Base-by-base conservation (phyloP, 306 rosid genomes). In the Pterocarpus macrocarpus region DNA sequence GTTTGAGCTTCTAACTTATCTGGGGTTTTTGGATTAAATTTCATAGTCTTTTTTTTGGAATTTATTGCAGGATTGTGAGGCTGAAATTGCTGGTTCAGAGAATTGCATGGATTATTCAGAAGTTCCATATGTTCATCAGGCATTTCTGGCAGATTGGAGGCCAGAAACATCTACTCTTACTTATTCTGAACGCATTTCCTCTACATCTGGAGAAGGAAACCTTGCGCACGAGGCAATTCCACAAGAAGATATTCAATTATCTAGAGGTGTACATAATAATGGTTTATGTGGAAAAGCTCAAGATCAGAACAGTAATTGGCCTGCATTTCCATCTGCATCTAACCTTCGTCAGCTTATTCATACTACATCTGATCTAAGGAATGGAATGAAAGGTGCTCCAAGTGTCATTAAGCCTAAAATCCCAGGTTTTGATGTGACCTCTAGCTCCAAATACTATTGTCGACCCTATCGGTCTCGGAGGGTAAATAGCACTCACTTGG, bases 131-230 rank as follows among this genome's bases (percentile, higher is more conserved):
- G 96, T 89, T 71, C 94, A 93, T 71, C 95, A 90, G 88, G 95
- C 94, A 71, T 90, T 88, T 86, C 78, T 87, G 88, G 96, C 98
- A 75, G 99, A 91, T 85, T 95, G 98, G 97, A 90, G 92, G 79
- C 94, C 90, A 12, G 87, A 82, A 52, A n/a, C 85, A 73, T 83
- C 88, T 59, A 35, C 78, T 72, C 63, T 33, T 71, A 57, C 36
- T 81, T 78, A 79, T 86, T 64, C 85, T 85, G 94, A 66, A 52
- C 70, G 28, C 71, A 52, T 86, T 67, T 64, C 81, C 66, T 28
- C 83, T 13, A 71, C 85, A 80, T 65, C 86, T 71, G 66, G 63
- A 80, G 89, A 82, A 74, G 89, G 85, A 81, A 88, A 84, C 75
- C 86, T 77, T 84, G 86, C 76, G 30, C 78, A 71, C 63, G 88